Conservation (phyloP, 441 rosid species). For the Populus hybrid region DNA sequence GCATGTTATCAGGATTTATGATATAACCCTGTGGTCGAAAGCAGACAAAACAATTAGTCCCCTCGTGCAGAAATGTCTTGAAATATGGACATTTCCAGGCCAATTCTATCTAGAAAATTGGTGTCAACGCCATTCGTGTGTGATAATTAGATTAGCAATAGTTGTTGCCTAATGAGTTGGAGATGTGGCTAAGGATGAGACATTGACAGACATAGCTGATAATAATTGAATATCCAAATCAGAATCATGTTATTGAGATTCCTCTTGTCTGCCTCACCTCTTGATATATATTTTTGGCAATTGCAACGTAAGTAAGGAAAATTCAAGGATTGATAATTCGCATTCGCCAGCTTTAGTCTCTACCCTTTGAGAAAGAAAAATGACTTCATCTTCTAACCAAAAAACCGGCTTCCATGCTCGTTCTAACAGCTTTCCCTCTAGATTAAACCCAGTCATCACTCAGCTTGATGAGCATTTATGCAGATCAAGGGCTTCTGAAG, state of each 20-base stretch:
- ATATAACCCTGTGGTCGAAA: not conserved
- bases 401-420: constrained; percentile 27
- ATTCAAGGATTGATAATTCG: too few relatives aligned
- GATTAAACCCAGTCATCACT: constrained; percentile 31
- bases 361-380: not conserved
- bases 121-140: not conserved
- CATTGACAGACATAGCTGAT: constrained; percentile 24
- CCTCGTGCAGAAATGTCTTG: not conserved
- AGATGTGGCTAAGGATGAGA: constrained; percentile 14
- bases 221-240: constrained; percentile 4
- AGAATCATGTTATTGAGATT: constrained; percentile 15
- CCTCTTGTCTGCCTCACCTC: constrained; percentile 21
- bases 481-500: constrained; percentile 30
- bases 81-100: not conserved
- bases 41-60: not conserved
- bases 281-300: not conserved
- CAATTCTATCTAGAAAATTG: not conserved
- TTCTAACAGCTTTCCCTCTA: constrained; percentile 40
- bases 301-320: not conserved
- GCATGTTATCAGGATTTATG: too few relatives aligned
- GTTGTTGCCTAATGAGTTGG: constrained; percentile 4
- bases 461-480: constrained; percentile 26
- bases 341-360: too few relatives aligned
- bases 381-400: constrained; percentile 17
- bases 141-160: not conserved